phyloP scores from a whole-genome alignment of 78 protist genomes.

The Protostelium mycophagum region DNA sequence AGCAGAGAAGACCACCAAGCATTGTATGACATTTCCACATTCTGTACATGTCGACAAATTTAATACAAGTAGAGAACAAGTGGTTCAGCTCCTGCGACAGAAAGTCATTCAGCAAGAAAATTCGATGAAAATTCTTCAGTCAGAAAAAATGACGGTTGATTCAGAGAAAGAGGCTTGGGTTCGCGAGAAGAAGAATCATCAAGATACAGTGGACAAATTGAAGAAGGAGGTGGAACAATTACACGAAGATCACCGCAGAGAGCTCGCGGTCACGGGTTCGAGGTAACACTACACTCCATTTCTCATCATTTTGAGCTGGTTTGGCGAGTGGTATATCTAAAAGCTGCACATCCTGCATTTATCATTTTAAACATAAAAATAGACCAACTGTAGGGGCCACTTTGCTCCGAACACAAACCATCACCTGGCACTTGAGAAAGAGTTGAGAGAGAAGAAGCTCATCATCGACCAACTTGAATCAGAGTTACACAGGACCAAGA shows the following conservation, averaged over 20 bases:
- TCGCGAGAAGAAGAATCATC: not conserved
- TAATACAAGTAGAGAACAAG: not conserved
- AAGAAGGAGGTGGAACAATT: not conserved
- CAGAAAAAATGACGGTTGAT: not conserved
- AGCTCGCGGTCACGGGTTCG: too few relatives aligned
- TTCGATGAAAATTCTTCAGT: not conserved
- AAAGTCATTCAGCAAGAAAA: not conserved
- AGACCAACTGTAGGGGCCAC: not conserved
- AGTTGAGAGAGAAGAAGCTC: not conserved
- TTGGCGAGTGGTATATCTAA: too few relatives aligned
- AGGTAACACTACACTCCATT: too few relatives aligned
- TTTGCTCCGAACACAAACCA: not conserved
- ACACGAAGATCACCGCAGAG: not conserved
- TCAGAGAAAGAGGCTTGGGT: not conserved
- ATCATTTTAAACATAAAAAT: too few relatives aligned
- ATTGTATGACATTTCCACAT: not conserved
- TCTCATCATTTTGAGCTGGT: too few relatives aligned
- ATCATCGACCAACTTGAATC: not conserved
- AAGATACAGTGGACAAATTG: not conserved
- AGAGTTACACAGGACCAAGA: not conserved
- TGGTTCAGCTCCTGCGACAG: not conserved
- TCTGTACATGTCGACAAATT: not conserved
- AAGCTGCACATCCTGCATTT: too few relatives aligned
- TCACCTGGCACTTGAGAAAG: not conserved
- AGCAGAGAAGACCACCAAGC: not conserved